Evolutionary conservation across 805 yeast species (phyloP).

Genomic region (Cyberlindnera euphorbiae): DNA sequence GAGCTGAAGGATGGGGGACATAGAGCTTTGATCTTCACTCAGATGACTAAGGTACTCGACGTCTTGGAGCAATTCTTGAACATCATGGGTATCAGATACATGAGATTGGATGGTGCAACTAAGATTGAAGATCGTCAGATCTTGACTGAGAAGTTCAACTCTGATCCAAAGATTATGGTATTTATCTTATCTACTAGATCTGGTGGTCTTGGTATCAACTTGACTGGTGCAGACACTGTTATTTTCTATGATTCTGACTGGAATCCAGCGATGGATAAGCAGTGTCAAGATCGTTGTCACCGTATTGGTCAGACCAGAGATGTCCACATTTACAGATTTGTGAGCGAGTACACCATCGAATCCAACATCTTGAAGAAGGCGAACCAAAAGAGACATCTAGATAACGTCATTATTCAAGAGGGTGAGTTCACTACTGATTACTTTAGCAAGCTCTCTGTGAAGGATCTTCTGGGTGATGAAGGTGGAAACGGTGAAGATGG

Average conservation of each 20-base stretch:
- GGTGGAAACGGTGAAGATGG: conserved; percentile 24
- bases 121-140: conserved; percentile 95
- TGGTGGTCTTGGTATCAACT: conserved; percentile 95
- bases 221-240: conserved; percentile 98
- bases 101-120: conserved; percentile 97
- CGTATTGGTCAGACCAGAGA: conserved; percentile 98
- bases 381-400: conserved; percentile 88
- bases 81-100: conserved; percentile 88
- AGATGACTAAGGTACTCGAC: conserved; percentile 96
- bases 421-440: conserved; percentile 98
- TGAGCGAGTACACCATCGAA: conserved; percentile 93
- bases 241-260: conserved; percentile 97
- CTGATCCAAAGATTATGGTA: conserved; percentile 80
- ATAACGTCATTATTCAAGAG: conserved; percentile 92
- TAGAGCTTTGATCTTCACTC: conserved; percentile 92
- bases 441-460: conserved; percentile 79
- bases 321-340: conserved; percentile 94
- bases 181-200: conserved; percentile 93
- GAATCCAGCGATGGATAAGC: conserved; percentile 99
- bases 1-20: conserved; percentile 84
- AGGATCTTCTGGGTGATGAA: conserved; percentile 65
- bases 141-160: conserved; percentile 86
- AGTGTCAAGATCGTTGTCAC: conserved; percentile 98
- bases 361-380: conserved; percentile 92
- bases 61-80: conserved; percentile 89